Conservation (phyloP, 2,329 filamentous ascomycete genomes). For the Penicillium sp. region DNA sequence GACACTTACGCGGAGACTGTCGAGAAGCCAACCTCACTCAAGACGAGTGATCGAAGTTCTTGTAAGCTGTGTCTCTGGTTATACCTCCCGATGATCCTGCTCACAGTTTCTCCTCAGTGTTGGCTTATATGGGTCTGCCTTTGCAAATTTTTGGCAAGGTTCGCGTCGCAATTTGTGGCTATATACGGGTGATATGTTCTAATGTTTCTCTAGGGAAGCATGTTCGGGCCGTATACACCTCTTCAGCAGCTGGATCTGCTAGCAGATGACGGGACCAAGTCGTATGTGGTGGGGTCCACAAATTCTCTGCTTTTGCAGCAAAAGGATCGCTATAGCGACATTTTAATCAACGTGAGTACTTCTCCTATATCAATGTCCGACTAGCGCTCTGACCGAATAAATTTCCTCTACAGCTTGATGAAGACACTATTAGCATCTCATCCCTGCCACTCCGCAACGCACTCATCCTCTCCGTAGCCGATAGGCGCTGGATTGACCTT, state of each 20-base stretch:
- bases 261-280: constrained; percentile 91
- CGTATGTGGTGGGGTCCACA: constrained; percentile 94
- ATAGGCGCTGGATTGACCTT: constrained; percentile 95
- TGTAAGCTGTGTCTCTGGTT: constrained; percentile 42
- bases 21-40: constrained; percentile 77
- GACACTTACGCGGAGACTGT: constrained; percentile 77
- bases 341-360: constrained; percentile 73
- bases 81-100: background rate
- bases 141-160: constrained; percentile 94
- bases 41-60: constrained; percentile 88
- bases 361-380: background rate
- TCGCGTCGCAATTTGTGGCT: constrained; percentile 1
- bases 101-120: constrained; percentile 51
- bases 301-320: constrained; percentile 93
- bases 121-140: constrained; percentile 92
- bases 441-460: constrained; percentile 76
- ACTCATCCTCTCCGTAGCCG: constrained; percentile 77
- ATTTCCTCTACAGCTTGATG: constrained; percentile 65
- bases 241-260: constrained; percentile 93
- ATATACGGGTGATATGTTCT: constrained; percentile 55
- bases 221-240: constrained; percentile 96
- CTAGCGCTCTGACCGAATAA: background rate
- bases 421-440: constrained; percentile 79
- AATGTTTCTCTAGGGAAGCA: constrained; percentile 68
- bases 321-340: constrained; percentile 92